Conservation (phyloP, 805 yeast genomes). For the Ogataea methanolica region DNA sequence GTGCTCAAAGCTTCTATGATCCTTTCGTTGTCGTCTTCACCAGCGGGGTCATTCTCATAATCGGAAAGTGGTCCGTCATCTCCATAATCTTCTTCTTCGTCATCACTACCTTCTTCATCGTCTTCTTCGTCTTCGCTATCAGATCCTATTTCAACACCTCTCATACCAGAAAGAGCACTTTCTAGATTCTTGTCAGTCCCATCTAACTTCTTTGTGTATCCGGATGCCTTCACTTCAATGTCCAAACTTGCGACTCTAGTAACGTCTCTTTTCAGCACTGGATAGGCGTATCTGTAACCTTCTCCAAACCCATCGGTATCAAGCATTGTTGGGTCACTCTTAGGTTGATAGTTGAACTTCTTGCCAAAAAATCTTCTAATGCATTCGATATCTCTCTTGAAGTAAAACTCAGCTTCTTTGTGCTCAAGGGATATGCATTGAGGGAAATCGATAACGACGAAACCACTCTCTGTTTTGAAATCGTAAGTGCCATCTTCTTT, state of each 20-base stretch:
- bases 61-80: conserved; percentile 30
- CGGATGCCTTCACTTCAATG: conserved; percentile 87
- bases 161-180: conserved; percentile 66
- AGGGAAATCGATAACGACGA: conserved; percentile 95
- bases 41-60: conserved; percentile 31
- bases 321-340: conserved; percentile 61
- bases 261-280: conserved; percentile 75
- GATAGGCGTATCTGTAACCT: conserved; percentile 72
- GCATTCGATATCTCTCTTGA: conserved; percentile 91
- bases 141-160: conserved; percentile 36
- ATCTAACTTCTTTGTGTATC: conserved; percentile 48
- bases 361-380: conserved; percentile 76
- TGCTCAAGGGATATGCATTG: conserved; percentile 95
- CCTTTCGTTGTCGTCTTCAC: conserved; percentile 38
- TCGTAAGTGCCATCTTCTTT: conserved; percentile 50
- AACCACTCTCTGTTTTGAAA: conserved; percentile 52
- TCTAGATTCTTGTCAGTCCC: conserved; percentile 62
- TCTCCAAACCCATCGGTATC: conserved; percentile 81
- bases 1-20: conserved; percentile 65
- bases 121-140: conserved; percentile 31
- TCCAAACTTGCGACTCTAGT: conserved; percentile 66
- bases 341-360: conserved; percentile 71
- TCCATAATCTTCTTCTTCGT: conserved; percentile 29
- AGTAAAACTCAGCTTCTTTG: conserved; percentile 79
- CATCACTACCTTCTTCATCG: conserved; percentile 27